Evolutionary conservation across 2,329 filamentous ascomycete genomes (phyloP).

Genomic region (Nemania sp.): DNA sequence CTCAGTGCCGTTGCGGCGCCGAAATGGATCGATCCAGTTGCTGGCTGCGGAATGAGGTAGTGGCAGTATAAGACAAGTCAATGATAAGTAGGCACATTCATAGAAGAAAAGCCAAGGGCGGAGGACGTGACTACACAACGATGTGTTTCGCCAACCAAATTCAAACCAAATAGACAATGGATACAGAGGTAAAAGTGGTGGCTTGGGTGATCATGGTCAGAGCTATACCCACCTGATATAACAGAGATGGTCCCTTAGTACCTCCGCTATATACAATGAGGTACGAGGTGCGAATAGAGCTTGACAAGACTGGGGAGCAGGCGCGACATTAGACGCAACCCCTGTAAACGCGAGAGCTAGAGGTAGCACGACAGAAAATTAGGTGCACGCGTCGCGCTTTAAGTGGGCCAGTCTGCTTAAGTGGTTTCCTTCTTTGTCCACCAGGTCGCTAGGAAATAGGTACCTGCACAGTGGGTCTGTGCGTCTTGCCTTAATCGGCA

Average conservation of each 20-base stretch:
- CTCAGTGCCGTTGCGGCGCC: constrained; percentile 14
- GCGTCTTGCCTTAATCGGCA: too few relatives aligned
- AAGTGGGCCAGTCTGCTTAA: constrained; percentile 16
- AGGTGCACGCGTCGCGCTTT: constrained; percentile 20
- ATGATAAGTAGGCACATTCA: not conserved
- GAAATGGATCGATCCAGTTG: not conserved
- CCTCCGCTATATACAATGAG: too few relatives aligned
- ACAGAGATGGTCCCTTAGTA: too few relatives aligned
- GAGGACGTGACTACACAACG: too few relatives aligned
- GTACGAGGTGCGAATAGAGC: not conserved
- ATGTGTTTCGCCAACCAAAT: too few relatives aligned
- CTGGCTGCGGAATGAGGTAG: constrained; percentile 1
- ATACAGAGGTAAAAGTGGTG: too few relatives aligned
- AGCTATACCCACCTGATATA: not conserved
- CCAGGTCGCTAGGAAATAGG: not conserved
- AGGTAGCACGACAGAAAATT: not conserved
- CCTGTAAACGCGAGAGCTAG: constrained; percentile 28
- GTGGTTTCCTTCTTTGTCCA: constrained; percentile 21
- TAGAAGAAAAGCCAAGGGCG: not conserved
- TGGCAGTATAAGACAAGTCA: not conserved
- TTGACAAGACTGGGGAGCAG: constrained; percentile 10
- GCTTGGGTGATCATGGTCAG: not conserved
- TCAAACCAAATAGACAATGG: too few relatives aligned
- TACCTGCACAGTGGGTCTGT: not conserved
- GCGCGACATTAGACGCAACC: constrained; percentile 22